These are phyloP conservation scores for Hypomyces perniciosus DNA, from an alignment of 2,329 filamentous ascomycete species.

Conservation along the genomic window DNA sequence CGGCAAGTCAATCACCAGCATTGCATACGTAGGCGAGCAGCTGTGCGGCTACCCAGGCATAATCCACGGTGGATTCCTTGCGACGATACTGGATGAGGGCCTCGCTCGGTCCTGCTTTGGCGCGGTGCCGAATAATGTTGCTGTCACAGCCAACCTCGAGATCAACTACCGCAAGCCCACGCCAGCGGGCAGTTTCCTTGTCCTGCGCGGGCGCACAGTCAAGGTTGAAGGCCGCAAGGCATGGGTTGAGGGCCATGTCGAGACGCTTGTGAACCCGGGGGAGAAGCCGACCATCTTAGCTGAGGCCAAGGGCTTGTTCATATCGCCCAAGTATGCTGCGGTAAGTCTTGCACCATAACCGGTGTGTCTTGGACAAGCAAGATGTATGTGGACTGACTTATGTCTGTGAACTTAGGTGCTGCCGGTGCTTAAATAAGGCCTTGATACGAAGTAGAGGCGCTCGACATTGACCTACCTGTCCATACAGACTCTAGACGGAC, in stretches of 20 bases:
- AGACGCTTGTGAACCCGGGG: conserved; percentile 61
- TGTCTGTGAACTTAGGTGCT: no score
- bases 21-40: conserved; percentile 71
- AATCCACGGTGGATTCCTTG: conserved; percentile 82
- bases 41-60: conserved; percentile 88
- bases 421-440: no score
- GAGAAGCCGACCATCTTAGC: conserved; percentile 63
- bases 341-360: conserved; percentile 40
- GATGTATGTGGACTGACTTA: no score
- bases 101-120: conserved; percentile 83
- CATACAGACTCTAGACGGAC: no score
- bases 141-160: conserved; percentile 79
- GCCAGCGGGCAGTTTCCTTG: conserved; percentile 67
- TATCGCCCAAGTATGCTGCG: conserved; percentile 78
- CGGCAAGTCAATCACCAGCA: conserved; percentile 62
- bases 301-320: conserved; percentile 79
- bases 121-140: conserved; percentile 77
- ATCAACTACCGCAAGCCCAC: conserved; percentile 79
- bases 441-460: no score
- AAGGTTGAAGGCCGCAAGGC: conserved; percentile 91
- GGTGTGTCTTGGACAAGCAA: no score
- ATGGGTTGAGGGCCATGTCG: conserved; percentile 83
- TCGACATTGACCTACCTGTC: no score
- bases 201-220: conserved; percentile 71
- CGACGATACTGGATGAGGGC: conserved; percentile 89